Percentiles rank a stretch among this genome's conserved stretches.
Conservation (phyloP, 305 asterid species). For the Fraxinus latifolia region DNA sequence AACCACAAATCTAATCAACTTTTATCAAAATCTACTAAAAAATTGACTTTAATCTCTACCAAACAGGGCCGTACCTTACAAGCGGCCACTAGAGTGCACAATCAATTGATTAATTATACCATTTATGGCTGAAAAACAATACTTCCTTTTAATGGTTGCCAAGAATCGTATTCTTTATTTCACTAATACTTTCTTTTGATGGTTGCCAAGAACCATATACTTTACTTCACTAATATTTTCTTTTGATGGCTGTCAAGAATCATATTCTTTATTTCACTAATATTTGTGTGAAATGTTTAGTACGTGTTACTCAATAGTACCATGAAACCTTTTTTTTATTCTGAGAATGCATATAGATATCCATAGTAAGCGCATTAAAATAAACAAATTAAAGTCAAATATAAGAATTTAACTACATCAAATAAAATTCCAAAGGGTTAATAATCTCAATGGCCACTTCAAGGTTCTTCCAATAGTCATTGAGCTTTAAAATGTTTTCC, state of each 20-base stretch:
- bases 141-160: background rate
- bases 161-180: background rate
- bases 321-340: background rate
- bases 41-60: no score
- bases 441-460: background rate
- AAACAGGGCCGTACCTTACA: background rate
- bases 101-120: no score
- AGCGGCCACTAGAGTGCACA: background rate
- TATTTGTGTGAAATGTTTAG: background rate
- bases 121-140: background rate
- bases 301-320: background rate
- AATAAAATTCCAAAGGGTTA: background rate
- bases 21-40: no score
- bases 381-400: background rate
- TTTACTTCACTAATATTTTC: background rate
- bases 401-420: background rate
- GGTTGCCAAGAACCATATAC: background rate
- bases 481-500: background rate
- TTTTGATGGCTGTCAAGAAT: background rate
- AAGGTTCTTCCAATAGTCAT: background rate
- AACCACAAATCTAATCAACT: no score
- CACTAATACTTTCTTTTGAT: background rate
- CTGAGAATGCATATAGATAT: background rate
- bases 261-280: no score
- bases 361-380: background rate